A percentile compares a stretch with the other conserved stretches of the same genome.
Evolutionary conservation across 2,329 filamentous ascomycete genomes (phyloP).

Genomic region (Gliomastix tumulicola): DNA sequence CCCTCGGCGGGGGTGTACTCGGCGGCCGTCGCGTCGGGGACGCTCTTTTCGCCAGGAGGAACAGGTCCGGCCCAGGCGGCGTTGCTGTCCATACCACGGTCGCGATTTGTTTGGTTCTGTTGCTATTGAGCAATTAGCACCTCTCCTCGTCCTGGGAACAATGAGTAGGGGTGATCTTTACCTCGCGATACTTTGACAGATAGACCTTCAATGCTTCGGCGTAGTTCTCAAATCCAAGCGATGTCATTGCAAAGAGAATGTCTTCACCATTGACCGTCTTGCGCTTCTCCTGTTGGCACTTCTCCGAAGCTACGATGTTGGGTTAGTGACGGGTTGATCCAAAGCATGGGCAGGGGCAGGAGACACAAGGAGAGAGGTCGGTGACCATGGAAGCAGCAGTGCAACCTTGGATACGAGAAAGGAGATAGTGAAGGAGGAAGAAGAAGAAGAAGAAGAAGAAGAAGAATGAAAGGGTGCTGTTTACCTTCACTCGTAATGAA

Average conservation of each 20-base stretch:
- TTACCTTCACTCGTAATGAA: constrained; percentile 98
- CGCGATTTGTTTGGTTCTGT: constrained; percentile 33
- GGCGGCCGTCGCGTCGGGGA: constrained; percentile 17
- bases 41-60: constrained; percentile 22
- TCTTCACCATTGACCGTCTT: constrained; percentile 99
- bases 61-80: no score
- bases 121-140: no score
- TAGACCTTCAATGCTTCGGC: constrained; percentile 98
- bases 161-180: constrained; percentile 56
- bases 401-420: no score
- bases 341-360: no score
- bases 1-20: constrained; percentile 37
- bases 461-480: no score
- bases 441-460: constrained; percentile 12
- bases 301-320: constrained; percentile 97
- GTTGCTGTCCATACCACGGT: constrained; percentile 25
- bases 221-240: constrained; percentile 97
- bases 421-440: neutral
- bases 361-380: no score
- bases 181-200: constrained; percentile 93
- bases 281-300: constrained; percentile 98
- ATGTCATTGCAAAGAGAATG: constrained; percentile 98
- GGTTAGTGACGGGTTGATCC: no score
- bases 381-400: no score
- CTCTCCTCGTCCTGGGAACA: no score